A percentile compares a stretch with the other conserved stretches of the same genome.
phyloP scores from a whole-genome alignment of 768 basidiomycete species.

The Macrolepiota fuliginosa region DNA sequence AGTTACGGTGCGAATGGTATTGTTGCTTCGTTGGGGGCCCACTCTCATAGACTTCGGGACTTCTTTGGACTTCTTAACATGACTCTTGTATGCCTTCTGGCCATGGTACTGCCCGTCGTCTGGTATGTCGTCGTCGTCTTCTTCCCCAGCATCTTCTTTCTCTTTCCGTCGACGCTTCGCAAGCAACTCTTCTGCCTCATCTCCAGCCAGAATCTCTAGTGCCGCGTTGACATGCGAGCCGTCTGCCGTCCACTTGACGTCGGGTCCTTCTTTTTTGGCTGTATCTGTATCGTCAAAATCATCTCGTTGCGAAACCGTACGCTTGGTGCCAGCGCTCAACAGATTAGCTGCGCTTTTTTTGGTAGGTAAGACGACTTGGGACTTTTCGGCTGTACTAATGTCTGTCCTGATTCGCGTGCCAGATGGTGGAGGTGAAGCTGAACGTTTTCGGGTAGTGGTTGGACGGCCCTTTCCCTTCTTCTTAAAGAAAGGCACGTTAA shows the following conservation, averaged over 20 bases:
- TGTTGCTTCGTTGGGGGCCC: constrained; percentile 73
- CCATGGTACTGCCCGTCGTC: constrained; percentile 90
- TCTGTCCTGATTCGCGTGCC: constrained; percentile 20
- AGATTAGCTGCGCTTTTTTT: constrained; percentile 68
- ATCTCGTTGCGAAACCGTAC: constrained; percentile 64
- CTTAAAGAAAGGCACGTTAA: constrained; percentile 86
- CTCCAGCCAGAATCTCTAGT: constrained; percentile 77
- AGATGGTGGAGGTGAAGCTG: constrained; percentile 52
- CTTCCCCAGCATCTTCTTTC: constrained; percentile 46
- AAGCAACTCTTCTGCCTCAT: constrained; percentile 75
- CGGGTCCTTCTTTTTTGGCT: constrained; percentile 59
- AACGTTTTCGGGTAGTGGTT: constrained; percentile 72
- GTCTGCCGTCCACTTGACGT: constrained; percentile 75
- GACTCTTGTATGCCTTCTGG: constrained; percentile 74
- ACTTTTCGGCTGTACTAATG: constrained; percentile 41
- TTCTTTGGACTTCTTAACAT: constrained; percentile 80
- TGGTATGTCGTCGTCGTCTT: constrained; percentile 58
- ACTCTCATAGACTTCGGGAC: constrained; percentile 86
- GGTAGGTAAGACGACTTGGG: constrained; percentile 75
- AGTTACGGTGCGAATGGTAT: constrained; percentile 90
- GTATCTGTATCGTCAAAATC: constrained; percentile 43
- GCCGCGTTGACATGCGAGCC: constrained; percentile 74
- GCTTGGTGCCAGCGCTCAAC: constrained; percentile 54
- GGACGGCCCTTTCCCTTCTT: constrained; percentile 73
- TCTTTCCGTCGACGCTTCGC: constrained; percentile 66